These are phyloP conservation scores for Syzygium aromaticum DNA, from an alignment of 345 rosid species.

Conservation along the genomic window DNA sequence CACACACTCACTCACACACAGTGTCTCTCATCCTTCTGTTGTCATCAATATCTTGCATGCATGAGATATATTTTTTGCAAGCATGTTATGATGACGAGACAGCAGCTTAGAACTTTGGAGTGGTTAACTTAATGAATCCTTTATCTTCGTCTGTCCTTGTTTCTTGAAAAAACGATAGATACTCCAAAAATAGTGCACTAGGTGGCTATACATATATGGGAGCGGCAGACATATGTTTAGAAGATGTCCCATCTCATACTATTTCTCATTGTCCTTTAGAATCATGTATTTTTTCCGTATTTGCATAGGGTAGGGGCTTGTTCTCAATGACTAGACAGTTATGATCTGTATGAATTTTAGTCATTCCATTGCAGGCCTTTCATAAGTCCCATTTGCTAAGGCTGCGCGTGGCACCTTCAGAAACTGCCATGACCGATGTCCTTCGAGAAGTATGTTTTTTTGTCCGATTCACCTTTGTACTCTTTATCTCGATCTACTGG, in stretches of 20 bases:
- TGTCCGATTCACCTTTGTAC: neutral
- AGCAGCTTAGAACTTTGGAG: neutral
- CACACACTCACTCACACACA: neutral
- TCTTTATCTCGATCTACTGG: neutral
- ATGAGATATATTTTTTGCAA: neutral
- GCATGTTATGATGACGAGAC: neutral
- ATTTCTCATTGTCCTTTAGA: neutral
- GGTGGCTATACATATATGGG: neutral
- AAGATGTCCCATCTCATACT: neutral
- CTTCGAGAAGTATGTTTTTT: slow-evolving; percentile 65
- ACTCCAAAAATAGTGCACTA: neutral
- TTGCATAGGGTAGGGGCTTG: neutral
- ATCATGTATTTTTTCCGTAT: neutral
- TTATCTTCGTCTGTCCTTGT: neutral
- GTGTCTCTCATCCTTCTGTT: neutral
- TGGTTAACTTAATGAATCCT: neutral
- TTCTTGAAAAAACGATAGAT: neutral
- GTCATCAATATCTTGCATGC: neutral
- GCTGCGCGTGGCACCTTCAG: slow-evolving; percentile 92
- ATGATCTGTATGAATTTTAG: neutral
- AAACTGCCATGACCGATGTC: slow-evolving; percentile 98
- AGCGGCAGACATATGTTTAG: neutral
- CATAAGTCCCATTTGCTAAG: slow-evolving; percentile 85
- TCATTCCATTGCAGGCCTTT: slow-evolving; percentile 50
- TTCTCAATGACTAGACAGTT: neutral